These are phyloP conservation scores for Cryoendolithus antarcticus DNA, from an alignment of 2,329 filamentous ascomycete genomes.

Conservation along the genomic window DNA sequence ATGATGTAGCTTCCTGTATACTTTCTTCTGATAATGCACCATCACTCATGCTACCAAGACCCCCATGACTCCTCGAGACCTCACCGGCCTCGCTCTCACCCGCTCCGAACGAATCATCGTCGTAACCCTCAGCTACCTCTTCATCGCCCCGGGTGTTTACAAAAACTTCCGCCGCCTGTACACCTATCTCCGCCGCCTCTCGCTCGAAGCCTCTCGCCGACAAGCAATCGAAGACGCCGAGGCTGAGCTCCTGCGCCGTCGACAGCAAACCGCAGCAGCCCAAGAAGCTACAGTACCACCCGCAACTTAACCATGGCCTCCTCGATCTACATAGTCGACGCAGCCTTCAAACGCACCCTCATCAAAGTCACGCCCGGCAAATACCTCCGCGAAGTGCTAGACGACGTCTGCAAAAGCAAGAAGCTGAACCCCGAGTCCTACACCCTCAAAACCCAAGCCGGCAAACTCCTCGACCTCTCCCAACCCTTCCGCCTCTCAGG, in stretches of 20 bases:
- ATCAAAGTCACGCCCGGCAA: constrained; percentile 76
- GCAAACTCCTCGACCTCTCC: constrained; percentile 76
- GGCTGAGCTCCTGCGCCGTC: background rate
- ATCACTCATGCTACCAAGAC: background rate
- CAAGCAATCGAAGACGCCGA: constrained; percentile 8
- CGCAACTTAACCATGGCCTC: constrained; percentile 42
- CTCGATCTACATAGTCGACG: constrained; percentile 77
- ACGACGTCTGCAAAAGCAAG: constrained; percentile 78
- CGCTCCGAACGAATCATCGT: constrained; percentile 23
- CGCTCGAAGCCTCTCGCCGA: constrained; percentile 10
- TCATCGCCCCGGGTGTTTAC: constrained; percentile 19
- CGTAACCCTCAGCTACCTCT: constrained; percentile 22
- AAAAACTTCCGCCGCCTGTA: constrained; percentile 13
- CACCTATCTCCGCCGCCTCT: constrained; percentile 11
- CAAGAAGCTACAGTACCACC: background rate
- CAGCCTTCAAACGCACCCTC: constrained; percentile 61
- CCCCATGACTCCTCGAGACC: constrained; percentile 6
- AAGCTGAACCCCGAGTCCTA: constrained; percentile 60
- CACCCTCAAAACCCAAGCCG: constrained; percentile 76
- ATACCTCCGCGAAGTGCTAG: constrained; percentile 70
- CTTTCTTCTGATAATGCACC: no score
- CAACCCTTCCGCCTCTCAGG: constrained; percentile 73
- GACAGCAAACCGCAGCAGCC: background rate
- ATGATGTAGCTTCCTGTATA: background rate
- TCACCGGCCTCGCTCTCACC: constrained; percentile 21